Base-by-base conservation (phyloP, 1,284 basidiomycete genomes). In the Cutaneotrichosporon sp. region DNA sequence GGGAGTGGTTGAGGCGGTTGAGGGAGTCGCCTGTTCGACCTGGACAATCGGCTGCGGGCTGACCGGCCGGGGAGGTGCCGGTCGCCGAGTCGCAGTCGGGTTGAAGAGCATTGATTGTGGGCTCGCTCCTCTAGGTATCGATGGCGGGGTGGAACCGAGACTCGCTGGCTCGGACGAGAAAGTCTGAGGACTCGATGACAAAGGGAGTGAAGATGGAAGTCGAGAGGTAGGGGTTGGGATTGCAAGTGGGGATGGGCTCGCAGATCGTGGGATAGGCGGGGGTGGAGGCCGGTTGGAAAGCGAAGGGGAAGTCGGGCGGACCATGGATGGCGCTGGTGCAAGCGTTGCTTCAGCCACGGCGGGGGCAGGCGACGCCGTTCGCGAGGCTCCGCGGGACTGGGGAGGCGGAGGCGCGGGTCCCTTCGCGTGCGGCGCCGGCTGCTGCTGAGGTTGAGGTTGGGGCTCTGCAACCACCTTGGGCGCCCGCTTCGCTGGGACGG, bases 291-390 rank as follows among this genome's bases (percentile, higher is more conserved):
- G 50, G 18, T 13, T 50, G 14, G 20, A 20, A 1, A 33, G 16
- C 8, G 56, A 31, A 22, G 38, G 27, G 3, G 56, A n/a, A 8
- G 38, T 22, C 8, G 54, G 20, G 7, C 57, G 43, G 34, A 14
- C 34, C 5, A 14, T 13, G 16, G 34, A 14, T 11, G 20, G 52
- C 18, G 22, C 58, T 33, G 8, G 56, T 43, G 11, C 62, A 60
- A 36, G 34, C 11, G 2, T 14, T 2, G 55, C 59, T 24, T 36
- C 14, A n/a, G n/a, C n/a, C n/a, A n/a, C n/a, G n/a, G n/a, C n/a
- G 7, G 64, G 56, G 31, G 59, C 25, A 46, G 68, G 55, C 10
- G 43, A 49, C 3, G 47, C 24, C 24, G 27, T 27, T 36, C 50
- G 10, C 59, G 29, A 29, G 62, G 63, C 20, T 34, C 45, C 14